Evolutionary conservation across 768 basidiomycete genomes (phyloP).

Genomic region (Tubosaeta sp.): DNA sequence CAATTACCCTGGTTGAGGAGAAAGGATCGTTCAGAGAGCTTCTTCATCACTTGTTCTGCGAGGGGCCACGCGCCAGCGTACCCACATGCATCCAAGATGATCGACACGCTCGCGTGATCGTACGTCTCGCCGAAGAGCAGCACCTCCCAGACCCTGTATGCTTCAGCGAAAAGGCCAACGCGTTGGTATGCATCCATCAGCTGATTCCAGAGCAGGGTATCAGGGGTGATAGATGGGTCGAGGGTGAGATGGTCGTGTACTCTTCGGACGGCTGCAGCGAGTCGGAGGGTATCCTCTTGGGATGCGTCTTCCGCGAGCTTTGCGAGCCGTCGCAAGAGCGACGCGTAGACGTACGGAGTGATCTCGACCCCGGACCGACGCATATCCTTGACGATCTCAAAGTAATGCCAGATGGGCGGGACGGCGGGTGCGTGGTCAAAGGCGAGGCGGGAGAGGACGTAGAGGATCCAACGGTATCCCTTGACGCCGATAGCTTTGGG

Average conservation of each 20-base stretch:
- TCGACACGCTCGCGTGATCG: slow-evolving; percentile 65
- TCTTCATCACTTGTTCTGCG: slow-evolving; percentile 52
- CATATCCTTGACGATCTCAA: slow-evolving; percentile 81
- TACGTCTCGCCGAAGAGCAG: slow-evolving; percentile 56
- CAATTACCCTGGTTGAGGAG: slow-evolving; percentile 64
- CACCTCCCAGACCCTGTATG: slow-evolving; percentile 77
- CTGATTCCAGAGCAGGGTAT: slow-evolving; percentile 70
- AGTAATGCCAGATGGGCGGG: slow-evolving; percentile 52
- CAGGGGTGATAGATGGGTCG: slow-evolving; percentile 71
- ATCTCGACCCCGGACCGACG: slow-evolving; percentile 55
- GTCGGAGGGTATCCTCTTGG: slow-evolving; percentile 24
- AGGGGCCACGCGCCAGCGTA: slow-evolving; percentile 47
- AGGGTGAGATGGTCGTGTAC: slow-evolving; percentile 76
- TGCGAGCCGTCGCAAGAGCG: slow-evolving; percentile 56
- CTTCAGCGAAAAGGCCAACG: slow-evolving; percentile 65
- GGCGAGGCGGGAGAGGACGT: slow-evolving; percentile 56
- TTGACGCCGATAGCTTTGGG: slow-evolving; percentile 44
- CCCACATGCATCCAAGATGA: slow-evolving; percentile 84
- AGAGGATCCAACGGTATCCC: slow-evolving; percentile 61
- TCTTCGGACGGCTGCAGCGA: slow-evolving; percentile 52
- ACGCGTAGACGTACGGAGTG: slow-evolving; percentile 59
- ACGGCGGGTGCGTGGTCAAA: slow-evolving; percentile 39
- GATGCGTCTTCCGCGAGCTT: slow-evolving; percentile 35
- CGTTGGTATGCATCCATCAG: slow-evolving; percentile 88
- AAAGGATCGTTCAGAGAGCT: slow-evolving; percentile 47